These are phyloP conservation scores for Eucalyptus marginata DNA, from an alignment of 345 rosid genomes.

Conservation along the genomic window DNA sequence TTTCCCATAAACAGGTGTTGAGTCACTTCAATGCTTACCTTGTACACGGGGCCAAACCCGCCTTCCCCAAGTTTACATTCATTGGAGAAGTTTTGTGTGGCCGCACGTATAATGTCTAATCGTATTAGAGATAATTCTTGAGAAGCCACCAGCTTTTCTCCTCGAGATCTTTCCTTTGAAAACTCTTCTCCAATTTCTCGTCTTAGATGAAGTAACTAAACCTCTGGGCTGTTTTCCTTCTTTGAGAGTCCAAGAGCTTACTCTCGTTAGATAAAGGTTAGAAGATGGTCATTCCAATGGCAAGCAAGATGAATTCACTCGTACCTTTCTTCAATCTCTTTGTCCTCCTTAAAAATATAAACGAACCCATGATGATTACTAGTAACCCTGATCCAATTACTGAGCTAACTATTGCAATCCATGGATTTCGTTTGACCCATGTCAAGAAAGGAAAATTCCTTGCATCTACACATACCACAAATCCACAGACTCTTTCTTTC, in stretches of 20 bases:
- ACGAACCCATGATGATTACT: neutral
- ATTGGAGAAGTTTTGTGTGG: slow-evolving; percentile 6
- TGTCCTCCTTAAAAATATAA: neutral
- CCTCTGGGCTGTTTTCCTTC: neutral
- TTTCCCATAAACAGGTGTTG: neutral
- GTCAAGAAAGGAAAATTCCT: no score
- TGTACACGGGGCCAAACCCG: slow-evolving; percentile 31
- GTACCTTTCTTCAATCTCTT: neutral
- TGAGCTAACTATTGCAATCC: neutral
- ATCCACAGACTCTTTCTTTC: no score
- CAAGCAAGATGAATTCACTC: neutral
- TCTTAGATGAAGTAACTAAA: neutral
- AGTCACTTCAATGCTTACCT: neutral
- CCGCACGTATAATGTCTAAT: neutral
- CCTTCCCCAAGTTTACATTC: slow-evolving; percentile 35
- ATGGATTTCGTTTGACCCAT: neutral
- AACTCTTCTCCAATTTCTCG: neutral
- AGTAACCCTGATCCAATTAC: neutral
- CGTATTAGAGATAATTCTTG: slow-evolving; percentile 5
- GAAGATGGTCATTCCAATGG: neutral
- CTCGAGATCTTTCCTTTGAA: neutral
- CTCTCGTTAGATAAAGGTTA: neutral
- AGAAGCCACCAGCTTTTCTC: neutral
- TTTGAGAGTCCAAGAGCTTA: neutral
- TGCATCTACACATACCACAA: no score